Evolutionary conservation across 2,329 filamentous ascomycete species (phyloP).

Genomic region (Coniochaeta hoffmannii): DNA sequence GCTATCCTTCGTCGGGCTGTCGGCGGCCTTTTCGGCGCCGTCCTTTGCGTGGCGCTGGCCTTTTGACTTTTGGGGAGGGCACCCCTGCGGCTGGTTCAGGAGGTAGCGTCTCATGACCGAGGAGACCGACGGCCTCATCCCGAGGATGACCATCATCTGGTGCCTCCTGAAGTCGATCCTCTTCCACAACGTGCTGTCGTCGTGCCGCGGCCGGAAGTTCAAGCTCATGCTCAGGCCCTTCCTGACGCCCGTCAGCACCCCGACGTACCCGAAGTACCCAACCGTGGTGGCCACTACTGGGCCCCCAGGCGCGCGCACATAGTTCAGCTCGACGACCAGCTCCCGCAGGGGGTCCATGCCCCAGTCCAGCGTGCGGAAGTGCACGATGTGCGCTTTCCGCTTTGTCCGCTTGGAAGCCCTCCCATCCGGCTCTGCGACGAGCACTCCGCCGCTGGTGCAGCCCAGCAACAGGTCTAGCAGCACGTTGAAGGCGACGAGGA

Average conservation of each 20-base stretch:
- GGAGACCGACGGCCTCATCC: slow-evolving; percentile 14
- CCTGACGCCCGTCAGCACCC: slow-evolving; percentile 39
- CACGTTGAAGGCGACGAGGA: slow-evolving; percentile 56
- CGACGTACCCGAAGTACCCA: slow-evolving; percentile 42
- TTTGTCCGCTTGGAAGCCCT: slow-evolving; percentile 26
- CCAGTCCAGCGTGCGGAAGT: slow-evolving; percentile 51
- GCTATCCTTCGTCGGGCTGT: background rate
- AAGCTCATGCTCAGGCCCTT: slow-evolving; percentile 37
- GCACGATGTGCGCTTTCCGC: slow-evolving; percentile 30
- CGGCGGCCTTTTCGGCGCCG: background rate
- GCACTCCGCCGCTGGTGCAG: slow-evolving; percentile 46
- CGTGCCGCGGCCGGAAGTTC: slow-evolving; percentile 33
- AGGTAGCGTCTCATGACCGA: slow-evolving; percentile 17
- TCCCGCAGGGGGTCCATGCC: slow-evolving; percentile 41
- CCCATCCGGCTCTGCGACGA: slow-evolving; percentile 19
- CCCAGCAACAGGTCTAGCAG: slow-evolving; percentile 57
- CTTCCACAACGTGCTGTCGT: slow-evolving; percentile 9
- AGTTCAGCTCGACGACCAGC: slow-evolving; percentile 45
- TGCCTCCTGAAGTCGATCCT: slow-evolving; percentile 17
- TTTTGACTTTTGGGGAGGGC: background rate
- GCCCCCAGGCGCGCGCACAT: slow-evolving; percentile 24
- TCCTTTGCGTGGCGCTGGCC: background rate
- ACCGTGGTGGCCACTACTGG: slow-evolving; percentile 35
- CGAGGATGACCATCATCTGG: slow-evolving; percentile 16
- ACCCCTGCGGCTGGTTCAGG: slow-evolving; percentile 2